Percentiles rank a stretch among this genome's conserved stretches.
Evolutionary conservation across 768 basidiomycete genomes (phyloP).

Genomic region (Lactarius sp.): DNA sequence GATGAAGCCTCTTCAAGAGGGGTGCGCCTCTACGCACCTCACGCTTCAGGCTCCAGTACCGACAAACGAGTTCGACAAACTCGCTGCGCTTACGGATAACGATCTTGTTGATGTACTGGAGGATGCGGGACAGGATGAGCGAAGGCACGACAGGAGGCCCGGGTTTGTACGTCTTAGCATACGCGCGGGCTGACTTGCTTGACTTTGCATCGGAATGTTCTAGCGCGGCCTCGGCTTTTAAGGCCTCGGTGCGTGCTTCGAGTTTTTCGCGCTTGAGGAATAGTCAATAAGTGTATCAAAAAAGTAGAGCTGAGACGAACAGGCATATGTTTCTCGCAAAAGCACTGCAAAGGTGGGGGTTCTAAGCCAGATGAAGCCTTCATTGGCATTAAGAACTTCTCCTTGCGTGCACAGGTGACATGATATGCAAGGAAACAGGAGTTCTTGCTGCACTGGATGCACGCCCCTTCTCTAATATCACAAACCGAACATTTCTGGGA

Average conservation of each 20-base stretch:
- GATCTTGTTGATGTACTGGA: constrained; percentile 67
- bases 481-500: constrained; percentile 60
- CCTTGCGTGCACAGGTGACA: constrained; percentile 85
- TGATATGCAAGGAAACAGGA: constrained; percentile 94
- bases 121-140: constrained; percentile 74
- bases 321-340: constrained; percentile 87
- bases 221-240: constrained; percentile 47
- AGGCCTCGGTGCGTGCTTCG: constrained; percentile 51
- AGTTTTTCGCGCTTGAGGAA: constrained; percentile 58
- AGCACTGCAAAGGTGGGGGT: constrained; percentile 67
- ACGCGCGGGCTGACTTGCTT: constrained; percentile 82
- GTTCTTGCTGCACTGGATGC: constrained; percentile 91
- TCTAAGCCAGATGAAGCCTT: constrained; percentile 75
- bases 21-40: constrained; percentile 93
- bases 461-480: constrained; percentile 64
- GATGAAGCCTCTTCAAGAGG: constrained; percentile 83
- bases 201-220: constrained; percentile 41
- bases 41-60: constrained; percentile 97
- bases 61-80: constrained; percentile 72
- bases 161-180: constrained; percentile 86
- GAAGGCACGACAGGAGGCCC: constrained; percentile 90
- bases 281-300: background rate
- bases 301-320: constrained; percentile 36
- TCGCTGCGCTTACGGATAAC: constrained; percentile 68
- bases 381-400: constrained; percentile 83